Conservation (phyloP, 2,329 filamentous ascomycete species). For the Cyphellophora europaea region DNA sequence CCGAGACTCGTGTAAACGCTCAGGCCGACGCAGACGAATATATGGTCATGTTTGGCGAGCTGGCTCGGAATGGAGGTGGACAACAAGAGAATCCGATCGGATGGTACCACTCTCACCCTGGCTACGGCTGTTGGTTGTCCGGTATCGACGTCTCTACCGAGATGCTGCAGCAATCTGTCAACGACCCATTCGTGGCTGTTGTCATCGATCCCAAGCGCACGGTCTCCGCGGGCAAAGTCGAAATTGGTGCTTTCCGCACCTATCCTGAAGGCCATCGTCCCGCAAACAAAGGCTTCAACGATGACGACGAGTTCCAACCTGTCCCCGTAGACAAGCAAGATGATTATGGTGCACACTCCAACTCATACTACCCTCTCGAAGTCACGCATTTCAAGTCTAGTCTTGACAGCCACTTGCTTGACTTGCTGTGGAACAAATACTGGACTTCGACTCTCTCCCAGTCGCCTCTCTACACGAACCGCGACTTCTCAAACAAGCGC, state of each 20-base stretch:
- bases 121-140: constrained; percentile 95
- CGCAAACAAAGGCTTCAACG: constrained; percentile 30
- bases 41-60: constrained; percentile 74
- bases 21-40: constrained; percentile 96
- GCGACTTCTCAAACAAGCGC: constrained; percentile 86
- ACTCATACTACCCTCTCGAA: constrained; percentile 82
- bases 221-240: constrained; percentile 87
- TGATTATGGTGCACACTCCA: constrained; percentile 89
- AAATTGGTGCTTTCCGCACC: constrained; percentile 93
- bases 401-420: constrained; percentile 76
- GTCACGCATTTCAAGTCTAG: constrained; percentile 92
- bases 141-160: constrained; percentile 94
- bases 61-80: constrained; percentile 61
- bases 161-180: constrained; percentile 70
- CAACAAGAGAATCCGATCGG: constrained; percentile 86
- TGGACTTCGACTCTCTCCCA: constrained; percentile 95
- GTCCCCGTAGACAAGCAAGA: constrained; percentile 91
- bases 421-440: constrained; percentile 96
- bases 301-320: constrained; percentile 38
- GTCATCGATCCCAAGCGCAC: constrained; percentile 96
- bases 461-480: constrained; percentile 80
- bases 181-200: constrained; percentile 88
- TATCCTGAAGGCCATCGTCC: constrained; percentile 65
- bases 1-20: constrained; percentile 96
- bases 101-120: constrained; percentile 97